Evolutionary conservation across 2,329 filamentous ascomycete genomes (phyloP).

Genomic region (Fonsecaea pugnacius): DNA sequence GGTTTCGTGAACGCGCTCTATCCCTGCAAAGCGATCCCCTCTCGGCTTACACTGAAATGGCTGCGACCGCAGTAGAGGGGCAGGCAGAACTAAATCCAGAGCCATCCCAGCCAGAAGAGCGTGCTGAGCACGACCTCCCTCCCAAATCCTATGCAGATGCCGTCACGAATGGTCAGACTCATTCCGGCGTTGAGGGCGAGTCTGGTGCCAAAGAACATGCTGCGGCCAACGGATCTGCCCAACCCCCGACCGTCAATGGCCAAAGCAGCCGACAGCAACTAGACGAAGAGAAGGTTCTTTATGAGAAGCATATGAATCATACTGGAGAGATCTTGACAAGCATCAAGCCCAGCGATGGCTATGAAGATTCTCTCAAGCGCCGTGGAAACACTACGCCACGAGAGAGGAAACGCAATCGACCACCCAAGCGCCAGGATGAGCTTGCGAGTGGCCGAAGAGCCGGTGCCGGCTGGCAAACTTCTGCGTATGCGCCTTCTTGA

Average conservation of each 20-base stretch:
- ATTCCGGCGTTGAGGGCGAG: neutral
- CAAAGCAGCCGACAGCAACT: conserved; percentile 22
- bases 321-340: conserved; percentile 52
- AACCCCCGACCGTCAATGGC: conserved; percentile 29
- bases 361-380: conserved; percentile 43
- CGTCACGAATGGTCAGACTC: conserved; percentile 25
- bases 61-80: conserved; percentile 13
- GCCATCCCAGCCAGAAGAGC: conserved; percentile 42
- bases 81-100: conserved; percentile 36
- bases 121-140: conserved; percentile 41
- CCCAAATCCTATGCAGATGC: conserved; percentile 49
- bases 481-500: conserved; percentile 45
- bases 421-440: conserved; percentile 28
- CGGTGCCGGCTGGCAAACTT: conserved; percentile 58
- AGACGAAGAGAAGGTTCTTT: conserved; percentile 43
- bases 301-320: conserved; percentile 51
- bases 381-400: conserved; percentile 40
- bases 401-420: conserved; percentile 42
- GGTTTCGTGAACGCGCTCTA: conserved; percentile 31
- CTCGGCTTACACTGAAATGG: conserved; percentile 31
- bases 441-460: conserved; percentile 58
- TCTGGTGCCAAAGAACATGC: neutral
- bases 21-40: conserved; percentile 27
- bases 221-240: conserved; percentile 16
- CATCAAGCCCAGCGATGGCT: conserved; percentile 47